Evolutionary conservation across 495 filamentous ascomycete genomes (phyloP), one percentile per base, ranked within the genome.

Genomic region (Lasiosphaeriaceae sp.): DNA sequence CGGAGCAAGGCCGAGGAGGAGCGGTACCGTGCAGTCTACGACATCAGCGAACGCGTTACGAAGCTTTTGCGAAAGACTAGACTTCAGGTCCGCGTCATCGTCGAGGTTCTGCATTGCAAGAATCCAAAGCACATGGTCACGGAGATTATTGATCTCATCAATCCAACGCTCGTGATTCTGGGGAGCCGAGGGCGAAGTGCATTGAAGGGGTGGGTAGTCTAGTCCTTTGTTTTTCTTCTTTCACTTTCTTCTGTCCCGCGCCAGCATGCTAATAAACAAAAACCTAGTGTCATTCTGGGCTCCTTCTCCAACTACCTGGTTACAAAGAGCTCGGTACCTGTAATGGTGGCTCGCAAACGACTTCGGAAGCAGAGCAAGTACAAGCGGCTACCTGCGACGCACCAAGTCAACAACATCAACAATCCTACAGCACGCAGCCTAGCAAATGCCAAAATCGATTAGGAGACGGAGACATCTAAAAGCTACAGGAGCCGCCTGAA

Each of bases 41-140:
- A 85, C 46, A 88, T 98, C 45, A 89, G 88, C 7, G 79, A 90
- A 39, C 81, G 87, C 2, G 90, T 93, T 57, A 83, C 92, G 31
- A 89, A 87, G 62, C 72, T 97, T 45, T 76, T 98, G 56, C 81
- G 93, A 59, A 95, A 91, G 78, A 98, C 94, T 5, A 78, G 88
- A 53, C 77, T 98, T 41, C 93, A 97, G 67, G 92, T 96, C 35
- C 84, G 90, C 47, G 84, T 96, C 51, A 90, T 94, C 23, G 86
- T 98, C 34, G 94, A 98, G 70, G 93, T 97, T 20, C 90, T 97
- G 59, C 93, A 97, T 69, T 97, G 94, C 86, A 97, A 96, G 79
- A 96, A 88, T 62, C 91, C 93, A 7, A 90, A 87, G 70, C 84
- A 90, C 67, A 75, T 94, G 66, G 83, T 94, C 44, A 91, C 86